Percentiles rank a stretch among this genome's conserved stretches.
Conservation (phyloP, 371 early-diverging fungal genomes). For the Umbelopsis sp. region DNA sequence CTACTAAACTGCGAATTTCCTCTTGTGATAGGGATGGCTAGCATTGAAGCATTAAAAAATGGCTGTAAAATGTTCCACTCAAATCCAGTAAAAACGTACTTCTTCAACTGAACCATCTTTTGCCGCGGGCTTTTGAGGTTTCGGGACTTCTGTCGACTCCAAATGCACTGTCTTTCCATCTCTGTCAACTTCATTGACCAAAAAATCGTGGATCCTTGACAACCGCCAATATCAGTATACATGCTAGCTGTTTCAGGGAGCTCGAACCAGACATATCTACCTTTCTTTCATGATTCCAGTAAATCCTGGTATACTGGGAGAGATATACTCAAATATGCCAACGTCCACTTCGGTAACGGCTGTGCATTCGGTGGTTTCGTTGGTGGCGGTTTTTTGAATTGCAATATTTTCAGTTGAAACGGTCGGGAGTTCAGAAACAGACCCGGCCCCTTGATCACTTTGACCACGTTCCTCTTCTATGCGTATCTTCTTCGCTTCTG, state of each 20-base stretch:
- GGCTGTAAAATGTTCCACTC: not conserved
- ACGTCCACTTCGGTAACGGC: constrained; percentile 63
- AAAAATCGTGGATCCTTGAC: constrained; percentile 76
- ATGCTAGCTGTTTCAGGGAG: not conserved
- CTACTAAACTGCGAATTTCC: constrained; percentile 26
- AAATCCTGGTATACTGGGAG: constrained; percentile 65
- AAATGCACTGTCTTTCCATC: constrained; percentile 75
- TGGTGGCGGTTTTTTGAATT: not conserved
- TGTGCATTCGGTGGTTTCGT: not conserved
- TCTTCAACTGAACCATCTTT: constrained; percentile 22
- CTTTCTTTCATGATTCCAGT: constrained; percentile 79
- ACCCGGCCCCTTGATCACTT: not conserved
- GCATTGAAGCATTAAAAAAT: not conserved
- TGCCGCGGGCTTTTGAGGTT: not conserved
- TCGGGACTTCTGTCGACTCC: constrained; percentile 45
- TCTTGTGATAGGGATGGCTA: constrained; percentile 22
- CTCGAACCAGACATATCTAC: constrained; percentile 36
- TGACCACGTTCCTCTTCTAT: not conserved
- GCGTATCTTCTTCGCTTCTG: not conserved
- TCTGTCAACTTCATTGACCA: constrained; percentile 91
- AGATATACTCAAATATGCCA: constrained; percentile 77
- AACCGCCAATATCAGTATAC: constrained; percentile 18
- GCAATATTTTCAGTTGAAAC: not conserved
- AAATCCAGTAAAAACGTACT: not conserved
- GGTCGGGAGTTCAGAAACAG: not conserved